A percentile compares a stretch with the other conserved stretches of the same genome.
Conservation (phyloP, 371 early-diverging fungal species). For the Capillidium rhysosporum region DNA sequence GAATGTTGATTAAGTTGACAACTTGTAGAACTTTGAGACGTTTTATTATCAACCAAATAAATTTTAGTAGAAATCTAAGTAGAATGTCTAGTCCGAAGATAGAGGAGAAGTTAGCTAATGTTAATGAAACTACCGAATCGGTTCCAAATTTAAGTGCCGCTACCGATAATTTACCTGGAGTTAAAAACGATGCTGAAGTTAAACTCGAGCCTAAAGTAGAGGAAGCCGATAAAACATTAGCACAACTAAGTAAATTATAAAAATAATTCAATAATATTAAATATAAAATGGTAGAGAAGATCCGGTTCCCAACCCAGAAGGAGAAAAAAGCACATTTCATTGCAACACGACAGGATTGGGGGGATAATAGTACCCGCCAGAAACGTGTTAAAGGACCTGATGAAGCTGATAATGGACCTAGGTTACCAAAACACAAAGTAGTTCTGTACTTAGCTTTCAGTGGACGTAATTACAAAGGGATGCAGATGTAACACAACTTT, state of each 20-base stretch:
- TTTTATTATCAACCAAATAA: too few relatives aligned
- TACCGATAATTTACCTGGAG: not conserved
- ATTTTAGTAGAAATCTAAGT: too few relatives aligned
- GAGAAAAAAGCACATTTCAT: not conserved
- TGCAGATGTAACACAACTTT: slow-evolving; percentile 70
- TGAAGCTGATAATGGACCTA: slow-evolving; percentile 16
- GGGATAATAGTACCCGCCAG: not conserved
- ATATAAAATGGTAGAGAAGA: not conserved
- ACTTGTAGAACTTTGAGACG: too few relatives aligned
- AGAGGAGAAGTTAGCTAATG: too few relatives aligned
- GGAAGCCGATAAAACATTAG: not conserved
- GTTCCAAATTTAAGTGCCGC: not conserved
- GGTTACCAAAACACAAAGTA: slow-evolving; percentile 68
- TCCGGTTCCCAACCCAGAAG: not conserved
- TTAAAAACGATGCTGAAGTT: not conserved
- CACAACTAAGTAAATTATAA: not conserved
- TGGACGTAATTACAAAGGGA: slow-evolving; percentile 90
- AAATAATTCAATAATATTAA: too few relatives aligned
- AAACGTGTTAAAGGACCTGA: not conserved
- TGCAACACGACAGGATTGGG: not conserved
- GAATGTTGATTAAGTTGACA: too few relatives aligned
- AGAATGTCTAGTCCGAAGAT: too few relatives aligned
- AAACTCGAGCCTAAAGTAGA: not conserved
- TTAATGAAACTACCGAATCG: too few relatives aligned
- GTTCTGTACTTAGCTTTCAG: slow-evolving; percentile 79